phyloP scores from a whole-genome alignment of 1,284 basidiomycete species.

The Rhodotorula sp. region DNA sequence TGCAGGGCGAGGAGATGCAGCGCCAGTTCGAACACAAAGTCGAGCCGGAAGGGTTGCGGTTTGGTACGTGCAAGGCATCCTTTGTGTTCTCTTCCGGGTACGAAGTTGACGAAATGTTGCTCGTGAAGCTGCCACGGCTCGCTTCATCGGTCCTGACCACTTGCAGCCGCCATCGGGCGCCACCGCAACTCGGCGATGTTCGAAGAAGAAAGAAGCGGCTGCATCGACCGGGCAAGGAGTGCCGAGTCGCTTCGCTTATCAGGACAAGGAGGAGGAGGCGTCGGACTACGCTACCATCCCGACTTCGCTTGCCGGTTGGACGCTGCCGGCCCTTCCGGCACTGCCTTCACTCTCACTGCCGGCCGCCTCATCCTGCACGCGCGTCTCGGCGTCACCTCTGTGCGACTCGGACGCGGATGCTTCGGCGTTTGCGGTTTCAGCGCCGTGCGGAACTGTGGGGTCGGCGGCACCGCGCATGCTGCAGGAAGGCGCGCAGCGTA shows the following conservation, averaged over 20 bases:
- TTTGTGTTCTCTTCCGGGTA: background rate
- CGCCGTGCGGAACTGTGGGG: too few relatives aligned
- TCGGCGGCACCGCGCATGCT: too few relatives aligned
- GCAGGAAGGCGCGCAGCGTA: too few relatives aligned
- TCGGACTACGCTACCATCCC: too few relatives aligned
- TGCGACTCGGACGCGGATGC: too few relatives aligned
- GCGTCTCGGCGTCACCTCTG: too few relatives aligned
- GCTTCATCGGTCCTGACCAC: constrained; percentile 28
- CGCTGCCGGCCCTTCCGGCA: background rate
- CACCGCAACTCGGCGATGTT: too few relatives aligned
- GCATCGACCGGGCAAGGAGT: too few relatives aligned
- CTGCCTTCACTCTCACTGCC: background rate
- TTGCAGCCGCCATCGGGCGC: background rate
- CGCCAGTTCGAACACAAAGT: constrained; percentile 28
- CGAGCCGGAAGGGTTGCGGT: constrained; percentile 19
- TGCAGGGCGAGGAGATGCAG: constrained; percentile 27
- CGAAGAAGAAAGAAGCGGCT: too few relatives aligned
- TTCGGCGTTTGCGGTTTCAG: too few relatives aligned
- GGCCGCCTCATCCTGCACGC: too few relatives aligned
- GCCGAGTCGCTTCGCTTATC: constrained; percentile 2
- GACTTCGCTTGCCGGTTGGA: background rate
- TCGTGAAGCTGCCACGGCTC: constrained; percentile 26
- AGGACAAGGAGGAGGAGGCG: background rate
- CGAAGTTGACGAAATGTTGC: background rate
- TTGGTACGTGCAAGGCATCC: constrained; percentile 6